Base-by-base conservation (phyloP, 768 basidiomycete genomes). In the Collybia mongolica region DNA sequence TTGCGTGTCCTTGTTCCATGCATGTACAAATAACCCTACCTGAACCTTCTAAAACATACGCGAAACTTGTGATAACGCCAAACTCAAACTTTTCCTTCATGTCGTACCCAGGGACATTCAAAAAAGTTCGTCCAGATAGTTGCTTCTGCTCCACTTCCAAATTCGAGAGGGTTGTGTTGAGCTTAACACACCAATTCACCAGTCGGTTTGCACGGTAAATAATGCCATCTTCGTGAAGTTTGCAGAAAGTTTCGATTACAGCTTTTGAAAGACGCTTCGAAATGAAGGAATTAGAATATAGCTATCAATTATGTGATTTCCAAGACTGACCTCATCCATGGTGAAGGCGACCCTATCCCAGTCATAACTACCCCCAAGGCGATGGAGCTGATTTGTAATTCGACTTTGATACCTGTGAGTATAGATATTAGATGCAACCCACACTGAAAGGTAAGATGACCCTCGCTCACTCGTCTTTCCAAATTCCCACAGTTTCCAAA, bases 111-210 rank as follows among this genome's bases (percentile, higher is more conserved):
- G 97, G 97, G 2, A 99, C 92, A 49, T 76, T 86, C 49, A 99
- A 72, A 48, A 96, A 60, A 0, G 94, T 96, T 47, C 88, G 82
- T 0, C 96, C 95, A 6, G 76, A 76, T 15, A 98, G 76, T 57
- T 91, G 82, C 61, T 93, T 93, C 65, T 96, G 92, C 40, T 98
- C 96, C 58, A 98, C 91, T 82, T 98, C 97, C 45, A 99, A 78
- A 68, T 98, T 98, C n/a, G 96, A 98, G 2, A 99, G 74, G 0
- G 96, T 96, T 1, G 97, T 99, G 65, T 98, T 97, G 52, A 99
- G 73, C 65, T 84, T 81, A 41, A 93, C 90, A 73, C 97, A 99
- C 96, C 97, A 98, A 62, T 98, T 97, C 52, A 98, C 96, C 39
- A 99, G 80, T 19, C 96, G 86, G 62, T 98, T 98, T 2, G 94